These are phyloP conservation scores for Alternaria rosae DNA, from an alignment of 2,329 filamentous ascomycete genomes.

Conservation along the genomic window DNA sequence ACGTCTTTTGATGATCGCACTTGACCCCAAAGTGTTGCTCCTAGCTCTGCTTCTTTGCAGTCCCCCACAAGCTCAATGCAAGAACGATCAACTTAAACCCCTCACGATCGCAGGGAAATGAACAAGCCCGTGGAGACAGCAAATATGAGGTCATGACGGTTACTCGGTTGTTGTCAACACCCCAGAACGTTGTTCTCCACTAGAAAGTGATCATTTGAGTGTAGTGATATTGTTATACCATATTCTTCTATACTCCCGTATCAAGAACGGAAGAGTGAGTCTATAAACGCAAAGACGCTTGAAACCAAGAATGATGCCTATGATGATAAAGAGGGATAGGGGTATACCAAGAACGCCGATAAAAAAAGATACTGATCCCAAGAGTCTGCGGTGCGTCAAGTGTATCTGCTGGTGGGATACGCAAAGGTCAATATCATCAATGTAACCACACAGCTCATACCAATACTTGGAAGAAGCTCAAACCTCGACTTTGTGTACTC, in stretches of 20 bases:
- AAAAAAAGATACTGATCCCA: not conserved
- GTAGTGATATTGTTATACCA: not conserved
- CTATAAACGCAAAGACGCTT: not conserved
- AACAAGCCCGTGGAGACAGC: not conserved
- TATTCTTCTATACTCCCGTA: not conserved
- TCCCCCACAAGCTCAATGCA: not conserved
- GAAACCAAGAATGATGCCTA: not conserved
- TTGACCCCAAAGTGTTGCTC: not conserved
- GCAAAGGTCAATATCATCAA: not conserved
- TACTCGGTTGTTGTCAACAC: not conserved
- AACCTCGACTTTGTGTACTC: no score
- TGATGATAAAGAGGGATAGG: slow-evolving; percentile 12
- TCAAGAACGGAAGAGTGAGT: not conserved
- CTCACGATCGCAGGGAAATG: not conserved
- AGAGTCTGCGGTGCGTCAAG: not conserved
- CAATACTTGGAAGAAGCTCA: no score
- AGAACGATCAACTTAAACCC: not conserved
- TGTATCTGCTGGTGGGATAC: not conserved
- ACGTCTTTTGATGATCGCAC: not conserved
- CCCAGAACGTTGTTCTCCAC: not conserved
- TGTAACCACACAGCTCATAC: not conserved
- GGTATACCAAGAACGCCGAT: slow-evolving; percentile 7
- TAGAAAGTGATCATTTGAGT: not conserved
- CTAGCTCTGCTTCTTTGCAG: not conserved
- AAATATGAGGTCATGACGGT: not conserved